Evolutionary conservation across 2,329 filamentous ascomycete genomes (phyloP).

Genomic region (Sarocladiaceae sp.): DNA sequence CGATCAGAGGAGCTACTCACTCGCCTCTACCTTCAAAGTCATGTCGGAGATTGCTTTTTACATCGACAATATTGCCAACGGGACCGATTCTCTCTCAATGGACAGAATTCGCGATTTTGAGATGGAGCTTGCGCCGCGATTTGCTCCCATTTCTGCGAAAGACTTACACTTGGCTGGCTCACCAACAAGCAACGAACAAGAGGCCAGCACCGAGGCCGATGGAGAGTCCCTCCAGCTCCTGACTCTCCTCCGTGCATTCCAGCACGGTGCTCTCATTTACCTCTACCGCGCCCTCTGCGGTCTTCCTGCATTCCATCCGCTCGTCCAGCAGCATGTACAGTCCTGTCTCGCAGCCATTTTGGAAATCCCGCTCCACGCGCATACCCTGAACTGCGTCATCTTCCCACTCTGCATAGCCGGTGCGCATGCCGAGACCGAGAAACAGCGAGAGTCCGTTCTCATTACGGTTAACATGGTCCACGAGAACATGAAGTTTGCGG

Average conservation of each 20-base stretch:
- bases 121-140: conserved; percentile 18
- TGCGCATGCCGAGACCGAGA: conserved; percentile 24
- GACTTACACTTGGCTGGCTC: conserved; percentile 20
- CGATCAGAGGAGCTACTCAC: conserved; percentile 26
- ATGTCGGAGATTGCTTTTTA: conserved; percentile 25
- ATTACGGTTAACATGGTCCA: conserved; percentile 19
- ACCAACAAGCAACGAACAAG: background rate
- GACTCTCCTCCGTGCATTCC: conserved; percentile 34
- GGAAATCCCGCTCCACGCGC: conserved; percentile 28
- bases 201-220: conserved; percentile 15
- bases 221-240: conserved; percentile 27
- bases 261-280: conserved; percentile 36
- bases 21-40: conserved; percentile 29
- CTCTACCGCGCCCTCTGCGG: conserved; percentile 38
- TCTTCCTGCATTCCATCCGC: conserved; percentile 29
- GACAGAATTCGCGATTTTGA: conserved; percentile 24
- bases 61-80: conserved; percentile 16
- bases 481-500: conserved; percentile 27
- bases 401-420: conserved; percentile 33
- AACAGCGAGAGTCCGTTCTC: conserved; percentile 22
- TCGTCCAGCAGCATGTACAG: conserved; percentile 35
- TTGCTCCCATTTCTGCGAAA: background rate
- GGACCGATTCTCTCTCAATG: conserved; percentile 21
- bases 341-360: conserved; percentile 31
- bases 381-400: conserved; percentile 33